Evolutionary conservation across 2,329 filamentous ascomycete genomes (phyloP), one percentile per base, ranked within the genome.

Genomic region (Fusarium cyanostomum): DNA sequence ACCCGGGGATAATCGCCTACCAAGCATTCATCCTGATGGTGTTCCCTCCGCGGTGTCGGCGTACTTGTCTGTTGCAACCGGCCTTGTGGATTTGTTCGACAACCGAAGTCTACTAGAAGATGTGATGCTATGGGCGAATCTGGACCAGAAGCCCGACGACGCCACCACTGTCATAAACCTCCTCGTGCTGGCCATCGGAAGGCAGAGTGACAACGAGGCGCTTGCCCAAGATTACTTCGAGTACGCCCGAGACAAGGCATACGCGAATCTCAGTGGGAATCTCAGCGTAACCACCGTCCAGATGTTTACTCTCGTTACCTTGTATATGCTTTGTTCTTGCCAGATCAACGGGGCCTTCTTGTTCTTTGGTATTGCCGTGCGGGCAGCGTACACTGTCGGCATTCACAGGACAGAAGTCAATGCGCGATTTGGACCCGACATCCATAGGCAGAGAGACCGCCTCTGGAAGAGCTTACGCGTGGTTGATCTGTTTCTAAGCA

Each of bases 261-360:
- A 82, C 7, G 73, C 75, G 0, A 78, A 76, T 9, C 75, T 85
- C 8, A 78, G 77, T 18, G 79, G 78, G 7, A 81, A 81, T 53
- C 71, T 84, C 21, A 79, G 81, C 35, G 77, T 83, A 5, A 78
- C 77, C 8, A 84, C 81, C 0, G 80, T 84, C 0, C 82, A 84
- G 59, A 79, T 78, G 0, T 84, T 84, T 34, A 73, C 80, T 0
- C 77, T 85, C 12, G 75, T 84, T 31, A 83, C 82, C 0, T 62
- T 85, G 8, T 84, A 84, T 71, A 84, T 84, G 80, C 80, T 85
- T 4, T 80, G 80, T 26, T 79, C 82, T 4, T 84, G 82, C 49
- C 83, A 85, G 66, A 83, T 85, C 67, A 85, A 84, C 53, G 81
- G 81, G 2, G 81, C 81, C 0, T 86, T 84, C 43, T 68, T 86